Evolutionary conservation across 2,329 filamentous ascomycete species (phyloP), one percentile per base, ranked within the genome.

Genomic region (Parascedosporium putredinis): DNA sequence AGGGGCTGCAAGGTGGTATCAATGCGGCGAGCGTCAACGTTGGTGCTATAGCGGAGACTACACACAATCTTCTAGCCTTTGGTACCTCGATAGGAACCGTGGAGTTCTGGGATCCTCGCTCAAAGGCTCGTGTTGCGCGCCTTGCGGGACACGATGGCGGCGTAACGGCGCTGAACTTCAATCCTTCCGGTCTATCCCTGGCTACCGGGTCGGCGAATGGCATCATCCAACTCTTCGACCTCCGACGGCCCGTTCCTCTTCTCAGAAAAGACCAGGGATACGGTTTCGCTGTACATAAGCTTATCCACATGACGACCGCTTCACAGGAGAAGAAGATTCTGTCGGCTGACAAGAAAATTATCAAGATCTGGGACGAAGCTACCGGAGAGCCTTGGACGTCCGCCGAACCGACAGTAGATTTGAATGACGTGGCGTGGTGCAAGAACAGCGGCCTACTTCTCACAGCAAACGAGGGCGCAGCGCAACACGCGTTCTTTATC

Each of bases 201-300:
- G 89, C 86, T 1, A 86, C 88, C 1, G 93, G 93, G 16, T 87
- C 87, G n/a, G 91, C 88, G 1, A 84, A 81, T 43, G 93, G 94
- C 20, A 77, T 96, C 45, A 81, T 96, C 44, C 85, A 94, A 59
- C 78, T 96, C 6, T 98, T 95, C 63, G 93, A 98, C 65, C 71
- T 98, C 47, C 86, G 93, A 61, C 89, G 88, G 20, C 89, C 93
- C 0, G 76, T 86, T 0, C 89, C 94, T 1, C 69, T 95, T 7
- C 71, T 97, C 45, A 87, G 84, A 62, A 97, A 96, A 65, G 91
- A 97, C 58, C 93, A 98, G 68, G 93, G 94, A 45, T 95, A 95
- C 62, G 91, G 91, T 2, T 94, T 89, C 62, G 80, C 91, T 1
- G 88, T 98, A 52, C 86, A 95, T 60, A 95, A 88, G 44, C 73